Base-by-base conservation (phyloP, 2,329 filamentous ascomycete species). In the Penicillium glabrum region DNA sequence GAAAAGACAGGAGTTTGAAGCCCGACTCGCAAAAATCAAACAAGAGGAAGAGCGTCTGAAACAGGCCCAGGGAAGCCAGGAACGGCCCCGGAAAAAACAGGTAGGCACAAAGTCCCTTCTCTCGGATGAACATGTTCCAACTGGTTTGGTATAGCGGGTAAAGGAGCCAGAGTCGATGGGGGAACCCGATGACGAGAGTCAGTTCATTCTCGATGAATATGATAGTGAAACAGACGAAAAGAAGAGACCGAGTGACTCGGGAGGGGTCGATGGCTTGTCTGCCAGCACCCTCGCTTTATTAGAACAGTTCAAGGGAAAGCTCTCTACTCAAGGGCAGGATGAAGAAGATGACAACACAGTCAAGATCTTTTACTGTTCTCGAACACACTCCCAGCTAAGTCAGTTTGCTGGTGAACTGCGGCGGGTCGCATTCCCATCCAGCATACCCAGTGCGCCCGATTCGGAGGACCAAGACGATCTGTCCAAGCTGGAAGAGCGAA, bases 361-460 rank as follows among this genome's bases (percentile, higher is more conserved):
- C 50, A 96, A 93, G 80, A 90, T 97, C 51, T 96, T 90, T 73
- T 96, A 93, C 75, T 95, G 92, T 54, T 97, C 93, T 8, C 85
- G 93, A 69, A 97, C 93, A 1, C 93, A 97, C 73, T 97, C 93
- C 3, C 93, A 97, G 69, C 77, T 97, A 14, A 89, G 89, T 1
- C 93, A 97, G 69, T 96, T 97, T 72, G 87, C 93, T 19, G 83
- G 86, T 43, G 93, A 97, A 72, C 77, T 97, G 49, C 85, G 88
- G 1, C 86, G 91, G 27, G 90, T 96, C n/a, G 77, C 78, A 0
- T 86, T 96, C 58, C 90, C 92, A 5, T 82, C 90, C 0, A 90
- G 89, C 2, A 73, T 95, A 3, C 84, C 86, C 0, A 61, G 68
- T n/a, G 73, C 74, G 23, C 54, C 68, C 10, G 69, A 70, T 24